These are phyloP conservation scores for Fibroporia radiculosa DNA, from an alignment of 768 basidiomycete genomes.

Conservation along the genomic window DNA sequence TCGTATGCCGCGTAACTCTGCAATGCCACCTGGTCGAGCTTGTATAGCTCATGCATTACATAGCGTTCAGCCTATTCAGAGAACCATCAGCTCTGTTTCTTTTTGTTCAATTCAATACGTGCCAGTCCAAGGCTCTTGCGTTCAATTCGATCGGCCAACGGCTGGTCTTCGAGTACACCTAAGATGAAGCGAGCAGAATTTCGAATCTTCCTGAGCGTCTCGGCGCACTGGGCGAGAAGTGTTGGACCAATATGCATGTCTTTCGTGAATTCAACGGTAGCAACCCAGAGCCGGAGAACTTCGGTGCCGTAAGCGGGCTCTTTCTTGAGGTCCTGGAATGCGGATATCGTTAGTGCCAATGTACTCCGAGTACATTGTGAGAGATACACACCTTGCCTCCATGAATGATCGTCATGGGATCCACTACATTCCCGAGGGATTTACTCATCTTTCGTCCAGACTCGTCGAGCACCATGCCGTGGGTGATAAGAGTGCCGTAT, in stretches of 20 bases:
- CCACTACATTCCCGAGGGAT: conserved; percentile 85
- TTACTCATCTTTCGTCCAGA: conserved; percentile 97
- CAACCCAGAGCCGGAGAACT: conserved; percentile 84
- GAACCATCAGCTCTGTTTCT: background rate
- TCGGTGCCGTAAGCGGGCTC: conserved; percentile 83
- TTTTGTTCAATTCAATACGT: conserved; percentile 19
- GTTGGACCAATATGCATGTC: conserved; percentile 84
- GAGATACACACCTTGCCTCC: conserved; percentile 57
- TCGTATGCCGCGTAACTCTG: conserved; percentile 67
- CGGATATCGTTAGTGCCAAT: background rate
- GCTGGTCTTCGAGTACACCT: conserved; percentile 56
- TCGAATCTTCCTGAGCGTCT: conserved; percentile 75
- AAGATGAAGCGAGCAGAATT: conserved; percentile 84
- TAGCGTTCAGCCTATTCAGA: conserved; percentile 69
- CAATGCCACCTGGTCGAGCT: conserved; percentile 58
- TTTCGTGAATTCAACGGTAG: conserved; percentile 81
- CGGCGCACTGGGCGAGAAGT: conserved; percentile 65
- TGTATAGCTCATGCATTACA: conserved; percentile 77
- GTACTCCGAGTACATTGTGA: background rate
- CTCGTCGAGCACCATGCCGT: conserved; percentile 94
- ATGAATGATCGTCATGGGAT: conserved; percentile 71
- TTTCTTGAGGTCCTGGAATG: conserved; percentile 52
- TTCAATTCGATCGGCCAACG: conserved; percentile 29
- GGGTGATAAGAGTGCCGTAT: conserved; percentile 80
- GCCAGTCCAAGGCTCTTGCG: conserved; percentile 57